Evolutionary conservation across 2,329 filamentous ascomycete species (phyloP), one percentile per base, ranked within the genome.

Genomic region (Trichoderma simmonsii): DNA sequence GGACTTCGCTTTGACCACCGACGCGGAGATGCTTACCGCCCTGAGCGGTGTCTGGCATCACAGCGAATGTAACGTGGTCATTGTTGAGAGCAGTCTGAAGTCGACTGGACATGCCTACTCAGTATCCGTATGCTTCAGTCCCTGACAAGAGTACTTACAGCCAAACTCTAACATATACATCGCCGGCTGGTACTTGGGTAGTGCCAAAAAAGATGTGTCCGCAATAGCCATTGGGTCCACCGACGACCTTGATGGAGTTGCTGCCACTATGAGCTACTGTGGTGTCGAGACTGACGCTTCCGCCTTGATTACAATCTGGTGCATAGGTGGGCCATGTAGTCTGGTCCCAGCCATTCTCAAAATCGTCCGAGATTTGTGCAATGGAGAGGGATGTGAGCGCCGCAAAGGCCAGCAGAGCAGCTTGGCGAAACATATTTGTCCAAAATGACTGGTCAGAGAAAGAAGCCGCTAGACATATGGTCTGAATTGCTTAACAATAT

Each of bases 201-300:
- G 67, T 70, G 67, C 67, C 67, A 11, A 70, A 70, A 59, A 70
- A 70, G 39, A 70, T 70, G 30, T 70, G 67, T 62, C 67, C 67
- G 21, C 67, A 70, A 51, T n/a, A 70, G 57, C 67, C 67, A 62
- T 70, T 70, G 15, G 67, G 39, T 15, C 67, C 67, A 62, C 67
- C 67, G 54, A 70, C 67, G 9, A 70, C 57, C n/a, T 70, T 70
- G 9, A 70, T 70, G 8, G 67, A 70, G 15, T 70, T 70, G 39
- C 57, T 70, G 34, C 67, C 67, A 28, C 56, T 70, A 61, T 70
- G 67, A 18, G 67, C 67, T 36, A 70, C 57, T 62, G 57, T 70
- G n/a, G 67, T 70, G 28, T 70, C 67, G 9, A 70, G 57, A 15
- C 67, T 70, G 57, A 62, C 57, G 43, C 39, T 70, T 30, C 67